Evolutionary conservation across 805 yeast species (phyloP), one percentile per base, ranked within the genome.

Genomic region (Saturnispora zaruensis): DNA sequence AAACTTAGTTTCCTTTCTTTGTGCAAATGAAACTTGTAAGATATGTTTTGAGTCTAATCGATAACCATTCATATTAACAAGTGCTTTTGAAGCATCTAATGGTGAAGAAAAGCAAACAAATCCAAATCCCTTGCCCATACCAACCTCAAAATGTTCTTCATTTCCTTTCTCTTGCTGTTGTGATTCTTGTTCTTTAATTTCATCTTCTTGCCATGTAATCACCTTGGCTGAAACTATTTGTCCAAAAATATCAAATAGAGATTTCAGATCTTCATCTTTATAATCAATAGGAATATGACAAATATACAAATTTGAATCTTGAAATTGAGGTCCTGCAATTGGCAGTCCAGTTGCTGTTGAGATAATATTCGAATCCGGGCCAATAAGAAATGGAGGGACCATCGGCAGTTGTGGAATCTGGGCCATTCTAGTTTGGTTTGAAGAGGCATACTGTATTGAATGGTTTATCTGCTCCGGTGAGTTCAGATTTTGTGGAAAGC

Each of bases 101-200:
- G 85, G 82, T 54, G 69, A 69, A 58, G 78, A 80, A 61, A 76
- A 87, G 66, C 88, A 84, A 48, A 86, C 87, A 69, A 87, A 87
- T 42, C 93, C 95, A 62, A 83, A 87, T 20, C 93, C 90, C 62
- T 81, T 78, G 21, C 91, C 83, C 52, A 70, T 70, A 2, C 63
- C 62, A 28, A 56, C 53, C 36, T 41, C 21, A n/a, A 32, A 46
- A 6, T 30, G 48, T 4, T 34, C 49, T 6, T 48, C 55, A 18
- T 25, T 30, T 13, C 36, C 44, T 20, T 48, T 20, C 14, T 43
- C 47, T 26, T 53, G 13, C 25, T 11, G n/a, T 25, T 50, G 13
- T 36, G 38, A 4, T 42, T 41, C 5, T 16, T 50, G 9, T 44
- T 48, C 11, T 42, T 41, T 8, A 25, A 51, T 53, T 25, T 57